A percentile compares a stretch with the other conserved stretches of the same genome.
Evolutionary conservation across 306 rosid genomes (phyloP).

Genomic region (Quercus alba): DNA sequence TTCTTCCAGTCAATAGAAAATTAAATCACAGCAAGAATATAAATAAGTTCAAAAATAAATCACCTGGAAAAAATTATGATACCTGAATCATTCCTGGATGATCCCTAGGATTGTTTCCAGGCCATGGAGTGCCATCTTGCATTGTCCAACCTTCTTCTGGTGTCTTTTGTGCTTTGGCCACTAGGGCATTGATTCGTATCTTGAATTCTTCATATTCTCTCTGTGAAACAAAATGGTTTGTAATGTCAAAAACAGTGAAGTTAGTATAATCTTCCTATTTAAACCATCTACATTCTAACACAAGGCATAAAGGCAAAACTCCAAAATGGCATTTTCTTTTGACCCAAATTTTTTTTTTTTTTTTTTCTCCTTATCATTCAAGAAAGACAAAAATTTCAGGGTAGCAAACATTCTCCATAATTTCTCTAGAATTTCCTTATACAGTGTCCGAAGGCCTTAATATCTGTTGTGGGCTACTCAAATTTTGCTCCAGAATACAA

Average conservation of each 20-base stretch:
- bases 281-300: neutral
- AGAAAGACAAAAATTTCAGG: too few species aligned
- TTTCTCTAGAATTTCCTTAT: neutral
- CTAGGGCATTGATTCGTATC: constrained; percentile 84
- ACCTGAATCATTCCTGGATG: constrained; percentile 99
- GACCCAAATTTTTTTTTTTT: too few species aligned
- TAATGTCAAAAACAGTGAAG: neutral
- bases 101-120: constrained; percentile 98
- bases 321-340: too few species aligned
- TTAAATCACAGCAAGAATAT: constrained; percentile 15
- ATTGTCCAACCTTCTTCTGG: constrained; percentile 99
- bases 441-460: neutral
- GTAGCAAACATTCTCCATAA: too few species aligned
- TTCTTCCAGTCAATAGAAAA: constrained; percentile 19
- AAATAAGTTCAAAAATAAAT: neutral
- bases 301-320: neutral
- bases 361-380: too few species aligned
- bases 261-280: neutral
- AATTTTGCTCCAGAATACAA: neutral
- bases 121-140: constrained; percentile 99
- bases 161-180: constrained; percentile 94
- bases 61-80: constrained; percentile 12
- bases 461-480: neutral
- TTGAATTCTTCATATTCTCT: constrained; percentile 98
- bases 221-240: constrained; percentile 42